Evolutionary conservation across 2,329 filamentous ascomycete species (phyloP), one percentile per base, ranked within the genome.

Genomic region (Stagonosporopsis vannaccii): DNA sequence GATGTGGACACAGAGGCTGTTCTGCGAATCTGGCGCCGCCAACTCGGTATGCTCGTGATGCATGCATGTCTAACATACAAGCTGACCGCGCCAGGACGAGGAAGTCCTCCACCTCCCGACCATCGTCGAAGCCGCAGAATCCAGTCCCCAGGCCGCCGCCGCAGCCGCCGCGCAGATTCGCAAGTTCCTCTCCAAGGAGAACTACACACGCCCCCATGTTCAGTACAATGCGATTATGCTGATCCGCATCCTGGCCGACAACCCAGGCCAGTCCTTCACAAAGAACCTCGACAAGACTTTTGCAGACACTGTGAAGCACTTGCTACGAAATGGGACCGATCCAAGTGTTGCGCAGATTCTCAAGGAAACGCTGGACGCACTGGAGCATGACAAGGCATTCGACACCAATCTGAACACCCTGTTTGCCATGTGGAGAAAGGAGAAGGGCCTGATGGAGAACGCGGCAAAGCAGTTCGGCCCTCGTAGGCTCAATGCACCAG

Each of bases 151-250:
- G 42, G 95, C 95, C 6, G 93, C 94, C 22, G 87, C 88, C 62
- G 90, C 93, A 68, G 91, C 91, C 66, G 92, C 92, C 45, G 81
- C 85, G 63, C 82, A 90, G 63, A 91, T 98, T 71, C 90, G 91
- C 73, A 93, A 91, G 75, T 94, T 89, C 74, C 81, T 99, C 57
- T 84, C 86, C 66, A 89, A 87, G 63, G 90, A 93, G 41, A 87
- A 91, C 77, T 82, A 78, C 62, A 73, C 73, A 30, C 78, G 81
- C 40, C 86, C 91, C 9, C 87, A 90, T 67, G 87, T 88, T 65
- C 94, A 98, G 77, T 98, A 97, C 83, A 97, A 98, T 79, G 90
- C 92, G 61, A 87, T 98, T 70, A 98, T 98, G 95, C 85, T 99
- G 52, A 83, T 96, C 65, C 89, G 94, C 59, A 99, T 99, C 70